A percentile compares a stretch with the other conserved stretches of the same genome.
Evolutionary conservation across 1,284 basidiomycete species (phyloP).

Genomic region (Takashimella tepidaria): DNA sequence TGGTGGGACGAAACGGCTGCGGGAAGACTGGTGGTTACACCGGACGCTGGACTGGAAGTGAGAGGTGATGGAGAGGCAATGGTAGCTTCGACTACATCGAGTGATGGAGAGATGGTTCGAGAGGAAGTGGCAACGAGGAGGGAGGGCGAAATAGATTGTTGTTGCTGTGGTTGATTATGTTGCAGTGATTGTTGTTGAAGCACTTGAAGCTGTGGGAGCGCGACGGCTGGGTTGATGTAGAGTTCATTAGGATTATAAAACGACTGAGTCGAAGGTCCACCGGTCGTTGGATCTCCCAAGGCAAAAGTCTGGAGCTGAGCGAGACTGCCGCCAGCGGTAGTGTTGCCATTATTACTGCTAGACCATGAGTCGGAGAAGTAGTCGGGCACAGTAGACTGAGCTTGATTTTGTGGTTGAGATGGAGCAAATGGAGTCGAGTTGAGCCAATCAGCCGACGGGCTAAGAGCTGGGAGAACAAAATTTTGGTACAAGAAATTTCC

Average conservation of each 20-base stretch:
- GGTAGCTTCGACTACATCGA: constrained; percentile 30
- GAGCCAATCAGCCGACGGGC: constrained; percentile 14
- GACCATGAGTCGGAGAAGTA: constrained; percentile 8
- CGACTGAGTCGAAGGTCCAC: not conserved
- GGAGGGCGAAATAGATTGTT: constrained; percentile 26
- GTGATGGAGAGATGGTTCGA: constrained; percentile 18
- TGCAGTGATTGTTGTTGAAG: constrained; percentile 10
- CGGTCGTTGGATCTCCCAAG: not conserved
- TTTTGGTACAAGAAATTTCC: constrained; percentile 43
- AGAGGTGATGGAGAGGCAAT: constrained; percentile 21
- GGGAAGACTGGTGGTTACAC: constrained; percentile 7
- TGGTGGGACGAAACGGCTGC: constrained; percentile 5
- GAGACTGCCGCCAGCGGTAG: not conserved
- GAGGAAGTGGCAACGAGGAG: constrained; percentile 19
- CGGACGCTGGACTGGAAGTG: not conserved
- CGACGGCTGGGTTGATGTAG: constrained; percentile 4
- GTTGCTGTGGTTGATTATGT: constrained; percentile 11
- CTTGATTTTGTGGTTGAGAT: constrained; percentile 6
- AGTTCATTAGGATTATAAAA: constrained; percentile 5
- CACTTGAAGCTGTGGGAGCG: constrained; percentile 7
- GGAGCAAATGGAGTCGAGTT: constrained; percentile 14
- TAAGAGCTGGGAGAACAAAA: constrained; percentile 30
- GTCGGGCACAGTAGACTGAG: constrained; percentile 4
- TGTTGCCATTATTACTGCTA: constrained; percentile 1
- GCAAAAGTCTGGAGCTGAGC: not conserved